Conservation (phyloP, 2,329 filamentous ascomycete genomes). For the Fusarium compactum region DNA sequence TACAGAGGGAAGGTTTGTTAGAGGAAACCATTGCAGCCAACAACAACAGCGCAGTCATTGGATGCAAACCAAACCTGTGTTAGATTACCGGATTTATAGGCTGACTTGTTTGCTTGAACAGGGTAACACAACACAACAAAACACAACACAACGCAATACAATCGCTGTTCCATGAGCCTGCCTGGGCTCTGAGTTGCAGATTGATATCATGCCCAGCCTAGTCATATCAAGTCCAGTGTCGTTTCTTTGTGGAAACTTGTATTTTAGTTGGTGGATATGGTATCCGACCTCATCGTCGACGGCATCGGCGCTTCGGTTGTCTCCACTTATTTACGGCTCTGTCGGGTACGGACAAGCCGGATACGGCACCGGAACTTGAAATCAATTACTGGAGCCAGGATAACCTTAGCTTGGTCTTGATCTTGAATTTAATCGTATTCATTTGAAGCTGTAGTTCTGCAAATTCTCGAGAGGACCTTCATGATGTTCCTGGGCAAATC, state of each 20-base stretch:
- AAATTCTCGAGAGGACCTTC: background rate
- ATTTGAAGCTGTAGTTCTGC: background rate
- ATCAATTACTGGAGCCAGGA: background rate
- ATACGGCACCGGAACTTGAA: background rate
- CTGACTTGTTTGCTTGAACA: background rate
- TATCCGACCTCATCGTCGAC: background rate
- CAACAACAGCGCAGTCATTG: background rate
- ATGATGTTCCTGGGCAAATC: background rate
- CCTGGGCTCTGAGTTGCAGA: background rate
- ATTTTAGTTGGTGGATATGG: background rate
- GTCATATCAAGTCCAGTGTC: background rate
- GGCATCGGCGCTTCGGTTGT: background rate
- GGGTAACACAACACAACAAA: background rate
- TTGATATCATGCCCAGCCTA: background rate
- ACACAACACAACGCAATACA: background rate
- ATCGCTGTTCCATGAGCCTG: background rate
- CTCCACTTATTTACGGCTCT: slow-evolving; percentile 19
- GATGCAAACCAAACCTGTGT: background rate
- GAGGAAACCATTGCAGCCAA: background rate
- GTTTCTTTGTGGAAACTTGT: background rate
- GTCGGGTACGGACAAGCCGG: background rate
- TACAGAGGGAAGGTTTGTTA: background rate
- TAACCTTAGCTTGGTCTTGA: background rate
- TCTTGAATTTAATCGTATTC: no score
- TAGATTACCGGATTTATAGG: slow-evolving; percentile 2